phyloP scores from a whole-genome alignment of 345 rosid genomes.

The Hibiscus tridactylites region DNA sequence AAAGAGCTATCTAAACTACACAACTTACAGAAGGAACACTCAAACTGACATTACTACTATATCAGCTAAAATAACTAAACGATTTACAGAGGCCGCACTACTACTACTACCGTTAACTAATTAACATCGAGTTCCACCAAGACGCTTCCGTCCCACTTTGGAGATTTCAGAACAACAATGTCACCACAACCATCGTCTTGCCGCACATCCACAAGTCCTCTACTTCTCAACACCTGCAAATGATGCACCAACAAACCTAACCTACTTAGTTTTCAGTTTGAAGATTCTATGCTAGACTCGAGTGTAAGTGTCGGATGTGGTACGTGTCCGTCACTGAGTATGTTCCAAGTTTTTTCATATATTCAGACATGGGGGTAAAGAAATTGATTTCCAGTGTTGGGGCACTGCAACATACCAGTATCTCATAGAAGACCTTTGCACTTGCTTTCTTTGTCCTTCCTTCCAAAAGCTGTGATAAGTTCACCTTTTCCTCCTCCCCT shows the following conservation, averaged over 20 bases:
- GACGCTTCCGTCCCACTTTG: not conserved
- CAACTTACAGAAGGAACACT: too few species aligned
- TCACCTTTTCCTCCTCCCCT: conserved; percentile 42
- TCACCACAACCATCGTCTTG: conserved; percentile 51
- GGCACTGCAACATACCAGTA: conserved; percentile 42
- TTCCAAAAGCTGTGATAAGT: conserved; percentile 35
- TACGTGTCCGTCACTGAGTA: not conserved
- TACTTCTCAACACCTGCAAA: conserved; percentile 60
- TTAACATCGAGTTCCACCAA: too few species aligned
- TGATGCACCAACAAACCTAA: not conserved
- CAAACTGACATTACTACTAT: too few species aligned
- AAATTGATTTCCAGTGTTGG: not conserved
- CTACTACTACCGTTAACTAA: too few species aligned
- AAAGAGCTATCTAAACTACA: too few species aligned
- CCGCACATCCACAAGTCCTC: conserved; percentile 50
- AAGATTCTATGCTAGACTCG: not conserved
- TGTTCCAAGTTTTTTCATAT: not conserved
- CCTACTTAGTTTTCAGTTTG: not conserved
- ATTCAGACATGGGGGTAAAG: too few species aligned
- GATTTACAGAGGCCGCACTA: too few species aligned
- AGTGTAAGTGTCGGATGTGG: not conserved
- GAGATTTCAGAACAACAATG: conserved; percentile 35
- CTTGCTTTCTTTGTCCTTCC: conserved; percentile 53
- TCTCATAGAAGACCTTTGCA: conserved; percentile 77
- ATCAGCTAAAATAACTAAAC: too few species aligned